phyloP scores from a whole-genome alignment of 2,329 filamentous ascomycete species.

The Hypoxylon rubiginosum region DNA sequence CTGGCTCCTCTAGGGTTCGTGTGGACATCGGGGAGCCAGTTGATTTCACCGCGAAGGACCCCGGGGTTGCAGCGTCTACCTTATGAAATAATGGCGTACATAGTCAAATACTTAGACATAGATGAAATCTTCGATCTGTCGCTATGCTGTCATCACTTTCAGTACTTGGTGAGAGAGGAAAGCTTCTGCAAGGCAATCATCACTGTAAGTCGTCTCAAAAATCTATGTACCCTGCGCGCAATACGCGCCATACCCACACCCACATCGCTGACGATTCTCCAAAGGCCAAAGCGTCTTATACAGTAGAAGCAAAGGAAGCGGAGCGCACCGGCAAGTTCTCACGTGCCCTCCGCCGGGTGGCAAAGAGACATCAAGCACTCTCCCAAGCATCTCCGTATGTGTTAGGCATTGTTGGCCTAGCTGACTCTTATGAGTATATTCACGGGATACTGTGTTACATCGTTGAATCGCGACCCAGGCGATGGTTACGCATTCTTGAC shows the following conservation, averaged over 20 bases:
- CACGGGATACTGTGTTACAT: conserved; percentile 76
- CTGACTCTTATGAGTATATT: conserved; percentile 72
- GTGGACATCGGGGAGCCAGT: conserved; percentile 22
- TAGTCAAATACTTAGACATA: conserved; percentile 67
- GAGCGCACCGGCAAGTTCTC: conserved; percentile 57
- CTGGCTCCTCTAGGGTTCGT: conserved; percentile 13
- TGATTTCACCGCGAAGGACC: conserved; percentile 29
- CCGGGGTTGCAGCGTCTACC: conserved; percentile 60
- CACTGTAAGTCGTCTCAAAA: conserved; percentile 60
- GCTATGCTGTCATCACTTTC: conserved; percentile 65
- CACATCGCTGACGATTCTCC: conserved; percentile 44
- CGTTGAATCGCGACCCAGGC: conserved; percentile 55
- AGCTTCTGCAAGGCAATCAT: conserved; percentile 70
- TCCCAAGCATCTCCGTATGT: conserved; percentile 73
- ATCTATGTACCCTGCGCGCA: background rate
- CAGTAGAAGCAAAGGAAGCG: conserved; percentile 53
- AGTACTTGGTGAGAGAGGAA: conserved; percentile 64
- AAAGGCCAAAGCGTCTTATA: conserved; percentile 53
- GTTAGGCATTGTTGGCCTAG: conserved; percentile 70
- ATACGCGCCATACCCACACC: conserved; percentile 25
- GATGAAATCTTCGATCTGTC: conserved; percentile 71
- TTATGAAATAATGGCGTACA: conserved; percentile 73
- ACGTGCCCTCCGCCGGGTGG: conserved; percentile 69
- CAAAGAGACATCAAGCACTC: conserved; percentile 72
- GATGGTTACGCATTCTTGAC: conserved; percentile 69